Evolutionary conservation across 2,329 filamentous ascomycete species (phyloP), one percentile per base, ranked within the genome.

Genomic region (Pseudogymnoascus sp.): DNA sequence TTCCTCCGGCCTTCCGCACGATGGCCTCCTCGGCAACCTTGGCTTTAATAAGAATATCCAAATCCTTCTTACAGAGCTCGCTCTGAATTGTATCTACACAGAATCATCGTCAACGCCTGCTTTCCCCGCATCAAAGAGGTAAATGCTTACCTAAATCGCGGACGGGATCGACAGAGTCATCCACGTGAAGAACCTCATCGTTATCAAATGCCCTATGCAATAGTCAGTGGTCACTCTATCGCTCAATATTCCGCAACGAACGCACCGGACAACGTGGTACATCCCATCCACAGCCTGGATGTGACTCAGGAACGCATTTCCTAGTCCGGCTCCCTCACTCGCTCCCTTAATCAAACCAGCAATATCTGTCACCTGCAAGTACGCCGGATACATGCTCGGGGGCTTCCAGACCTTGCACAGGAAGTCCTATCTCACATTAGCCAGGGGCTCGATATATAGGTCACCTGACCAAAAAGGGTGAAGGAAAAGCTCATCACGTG

Each of bases 251-350:
- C 10, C 10, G 13, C 19, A 33, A 40, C 15, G 21, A 33, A 23
- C 40, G 1, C 71, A 76, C 74, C 77, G 73, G 40, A 79, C 77
- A 67, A 79, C 74, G 65, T 79, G 77, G 67, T 74, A 79, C 70
- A 79, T 78, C 67, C 77, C 77, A 42, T 79, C 77, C 2, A 79
- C 77, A 0, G 77, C 77, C 64, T 79, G 77, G 33, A 79, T 79
- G 65, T 79, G 77, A 13, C 76, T 78, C 13, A 79, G 64, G 67
- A 79, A 79, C 1, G 77, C 76, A 66, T 79, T 79, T 66, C 77
- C 77, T 23, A 79, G 75, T 59, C 77, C 77, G 62, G 76, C 75
- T 65, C 77, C 77, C 65, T 78, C 70, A 0, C 76, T 77, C 61
- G 77, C 77, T 63, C 77, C 77, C 70, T 74, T 77, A 69, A 79